Conservation (phyloP, 176 grass and related monocot genomes). For the maize (Zea mays) region Zm-B73-REFERENCE-NAM-5.0 NC_050098.1:140518001-140518500, state of each 20-base stretch:
- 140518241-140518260: not conserved
- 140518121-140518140: not conserved
- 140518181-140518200: not conserved
- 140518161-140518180: too few relatives aligned
- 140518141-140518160: too few relatives aligned
- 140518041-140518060: not conserved
- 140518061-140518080: not conserved
- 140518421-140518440: not conserved
- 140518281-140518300: not conserved
- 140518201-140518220: constrained; percentile 23
- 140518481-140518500: not conserved
- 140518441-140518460: not conserved
- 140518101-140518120: not conserved
- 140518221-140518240: not conserved
- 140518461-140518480: not conserved
- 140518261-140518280: not conserved
- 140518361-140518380: not conserved
- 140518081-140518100: not conserved
- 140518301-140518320: constrained; percentile 1
- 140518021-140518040: not conserved
- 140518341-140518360: constrained; percentile 2
- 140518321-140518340: not conserved
- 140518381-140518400: not conserved
- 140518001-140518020: not conserved
- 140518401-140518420: constrained; percentile 7